Conservation (phyloP, 2,329 filamentous ascomycete species). For the Ophiocordyceps australis region DNA sequence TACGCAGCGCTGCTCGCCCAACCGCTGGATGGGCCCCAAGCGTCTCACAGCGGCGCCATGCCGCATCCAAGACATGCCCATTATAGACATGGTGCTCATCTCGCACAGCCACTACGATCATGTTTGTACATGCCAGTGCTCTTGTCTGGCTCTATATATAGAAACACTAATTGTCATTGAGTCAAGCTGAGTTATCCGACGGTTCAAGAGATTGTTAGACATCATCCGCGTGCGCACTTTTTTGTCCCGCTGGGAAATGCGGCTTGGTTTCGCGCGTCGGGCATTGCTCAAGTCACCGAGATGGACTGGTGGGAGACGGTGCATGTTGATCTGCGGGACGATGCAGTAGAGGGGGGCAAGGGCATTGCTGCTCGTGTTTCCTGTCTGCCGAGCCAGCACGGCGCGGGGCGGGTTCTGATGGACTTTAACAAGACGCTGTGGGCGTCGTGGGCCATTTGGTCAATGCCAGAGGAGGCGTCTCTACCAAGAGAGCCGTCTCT, state of each 20-base stretch:
- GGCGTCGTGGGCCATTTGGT: conserved; percentile 57
- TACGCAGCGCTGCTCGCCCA: conserved; percentile 60
- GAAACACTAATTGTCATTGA: too few species aligned
- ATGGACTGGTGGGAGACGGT: conserved; percentile 78
- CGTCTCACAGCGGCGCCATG: conserved; percentile 60
- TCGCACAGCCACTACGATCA: conserved; percentile 82
- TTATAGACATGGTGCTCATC: conserved; percentile 54
- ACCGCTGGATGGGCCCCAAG: conserved; percentile 47
- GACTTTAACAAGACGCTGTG: conserved; percentile 59
- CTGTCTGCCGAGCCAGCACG: conserved; percentile 67
- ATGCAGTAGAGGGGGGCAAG: not conserved
- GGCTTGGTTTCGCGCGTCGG: conserved; percentile 51
- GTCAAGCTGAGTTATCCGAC: conserved; percentile 48
- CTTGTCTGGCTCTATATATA: too few species aligned
- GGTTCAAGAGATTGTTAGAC: conserved; percentile 43
- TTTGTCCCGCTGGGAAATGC: conserved; percentile 65
- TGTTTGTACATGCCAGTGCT: conserved; percentile 1
- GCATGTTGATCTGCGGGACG: conserved; percentile 34
- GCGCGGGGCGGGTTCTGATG: conserved; percentile 41
- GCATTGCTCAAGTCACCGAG: conserved; percentile 58
- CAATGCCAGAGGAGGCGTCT: not conserved
- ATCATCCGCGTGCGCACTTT: conserved; percentile 59
- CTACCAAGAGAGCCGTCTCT: too few species aligned
- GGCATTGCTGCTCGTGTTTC: conserved; percentile 41
- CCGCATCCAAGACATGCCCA: conserved; percentile 52